Evolutionary conservation across 2,329 filamentous ascomycete genomes (phyloP), one percentile per base, ranked within the genome.

Genomic region (Colletotrichum gloeosporioides): DNA sequence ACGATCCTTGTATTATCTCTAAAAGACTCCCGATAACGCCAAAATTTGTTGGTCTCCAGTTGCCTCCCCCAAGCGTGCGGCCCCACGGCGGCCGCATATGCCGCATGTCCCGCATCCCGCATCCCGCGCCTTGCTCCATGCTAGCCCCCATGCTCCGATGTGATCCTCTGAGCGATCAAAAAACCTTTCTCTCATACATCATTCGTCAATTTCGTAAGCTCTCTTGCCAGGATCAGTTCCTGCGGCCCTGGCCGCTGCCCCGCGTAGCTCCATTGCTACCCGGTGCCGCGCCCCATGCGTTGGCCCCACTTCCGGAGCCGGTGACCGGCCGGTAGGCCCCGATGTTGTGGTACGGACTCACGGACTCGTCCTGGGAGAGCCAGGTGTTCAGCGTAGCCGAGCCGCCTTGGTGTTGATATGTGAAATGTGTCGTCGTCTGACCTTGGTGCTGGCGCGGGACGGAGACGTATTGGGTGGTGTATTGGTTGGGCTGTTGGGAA

Each of bases 241-340:
- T 64, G 8, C 44, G 27, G 34, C 61, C 32, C 25, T 67, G 61
- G 4, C 44, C 67, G 53, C 75, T 77, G n/a, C 61, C 71, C 49
- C 25, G n/a, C 15, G 59, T 71, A 9, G 75, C 71, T 15, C 75
- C 75, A 39, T 36, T 68, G 32, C 29, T 68, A 53, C 75, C 67
- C 53, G 62, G 62, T 6, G 25, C 66, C 16, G 34, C 16, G 16
- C 62, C 32, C 75, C 66, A 22, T 53, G 8, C 8, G 29, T 13
- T 31, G 4, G 70, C 65, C 16, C 49, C 44, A 53, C 64, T 18
- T 10, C n/a, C 70, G 63, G 70, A 59, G 29, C 39, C 22, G 25
- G 69, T 7, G 15, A 3, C n/a, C 18, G 59, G 44, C 15, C 44
- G 64, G 59, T 65, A 76, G 6, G 36, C 31, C 18, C 62, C 61